Evolutionary conservation across 2,329 filamentous ascomycete species (phyloP).

Genomic region (Colletotrichum theobromicola): DNA sequence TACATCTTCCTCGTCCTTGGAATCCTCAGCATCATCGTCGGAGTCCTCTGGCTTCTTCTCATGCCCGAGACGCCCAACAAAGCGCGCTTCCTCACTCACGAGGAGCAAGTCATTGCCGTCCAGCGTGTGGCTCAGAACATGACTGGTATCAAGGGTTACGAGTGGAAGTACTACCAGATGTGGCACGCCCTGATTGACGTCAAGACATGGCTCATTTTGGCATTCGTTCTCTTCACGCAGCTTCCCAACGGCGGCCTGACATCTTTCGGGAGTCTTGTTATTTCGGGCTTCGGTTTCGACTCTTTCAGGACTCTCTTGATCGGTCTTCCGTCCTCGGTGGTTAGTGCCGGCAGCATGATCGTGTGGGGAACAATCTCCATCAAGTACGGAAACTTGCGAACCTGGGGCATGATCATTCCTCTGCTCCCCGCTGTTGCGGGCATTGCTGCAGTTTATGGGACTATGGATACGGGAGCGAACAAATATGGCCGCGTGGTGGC

Average conservation of each 20-base stretch:
- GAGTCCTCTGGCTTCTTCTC: not conserved
- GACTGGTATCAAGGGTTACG: slow-evolving; percentile 30
- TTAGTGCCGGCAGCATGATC: slow-evolving; percentile 28
- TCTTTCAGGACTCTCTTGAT: slow-evolving; percentile 25
- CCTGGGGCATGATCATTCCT: slow-evolving; percentile 30
- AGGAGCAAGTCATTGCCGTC: not conserved
- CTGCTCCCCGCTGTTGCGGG: slow-evolving; percentile 26
- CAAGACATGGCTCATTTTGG: slow-evolving; percentile 18
- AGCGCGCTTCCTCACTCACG: not conserved
- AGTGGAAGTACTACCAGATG: slow-evolving; percentile 28
- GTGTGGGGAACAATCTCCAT: slow-evolving; percentile 28
- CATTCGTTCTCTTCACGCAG: slow-evolving; percentile 15
- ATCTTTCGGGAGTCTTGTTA: slow-evolving; percentile 25
- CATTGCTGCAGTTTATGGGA: not conserved
- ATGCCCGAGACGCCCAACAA: not conserved
- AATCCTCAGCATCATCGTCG: not conserved
- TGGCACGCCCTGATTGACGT: slow-evolving; percentile 23
- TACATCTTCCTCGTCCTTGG: not conserved
- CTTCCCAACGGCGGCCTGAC: slow-evolving; percentile 24
- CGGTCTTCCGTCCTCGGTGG: slow-evolving; percentile 26
- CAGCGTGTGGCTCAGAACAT: slow-evolving; percentile 24
- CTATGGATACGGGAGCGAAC: not conserved
- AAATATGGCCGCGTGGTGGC: not conserved
- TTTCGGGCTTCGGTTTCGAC: slow-evolving; percentile 27
- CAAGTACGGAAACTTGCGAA: slow-evolving; percentile 28